A percentile compares a stretch with the other conserved stretches of the same genome.
Evolutionary conservation across 345 rosid species (phyloP).

Genomic region (Cardiospermum halicacabum): DNA sequence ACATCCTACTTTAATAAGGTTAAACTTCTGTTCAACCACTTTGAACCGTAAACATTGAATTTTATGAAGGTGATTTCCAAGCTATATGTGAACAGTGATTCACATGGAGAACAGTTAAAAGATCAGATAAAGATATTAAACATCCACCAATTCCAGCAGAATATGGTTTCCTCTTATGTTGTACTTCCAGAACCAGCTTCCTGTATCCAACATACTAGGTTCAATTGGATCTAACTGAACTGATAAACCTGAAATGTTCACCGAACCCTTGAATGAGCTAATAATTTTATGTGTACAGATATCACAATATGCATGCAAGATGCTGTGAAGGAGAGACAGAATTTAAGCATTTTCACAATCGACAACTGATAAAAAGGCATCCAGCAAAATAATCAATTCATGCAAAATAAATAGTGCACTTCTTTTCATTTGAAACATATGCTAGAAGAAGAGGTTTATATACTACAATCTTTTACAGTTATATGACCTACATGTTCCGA

Average conservation of each 20-base stretch:
- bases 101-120: conserved; percentile 27
- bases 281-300: neutral
- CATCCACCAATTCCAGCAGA: conserved; percentile 50
- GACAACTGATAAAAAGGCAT: neutral
- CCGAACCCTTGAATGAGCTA: neutral
- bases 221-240: conserved; percentile 51
- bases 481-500: neutral
- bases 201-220: conserved; percentile 44
- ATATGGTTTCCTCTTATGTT: conserved; percentile 48
- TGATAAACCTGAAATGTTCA: conserved; percentile 39
- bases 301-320: neutral
- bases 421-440: neutral
- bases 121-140: conserved; percentile 17
- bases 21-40: conserved; percentile 60
- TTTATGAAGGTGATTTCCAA: conserved; percentile 1
- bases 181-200: conserved; percentile 95
- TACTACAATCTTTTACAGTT: neutral
- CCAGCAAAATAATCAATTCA: neutral
- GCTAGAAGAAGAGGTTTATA: neutral
- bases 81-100: conserved; percentile 44
- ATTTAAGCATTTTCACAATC: neutral
- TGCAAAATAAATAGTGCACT: neutral
- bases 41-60: conserved; percentile 2
- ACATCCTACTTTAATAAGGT: conserved; percentile 24
- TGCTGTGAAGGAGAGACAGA: neutral